Conservation (phyloP, 495 filamentous ascomycete species). For the Lasiosphaeria miniovina region DNA sequence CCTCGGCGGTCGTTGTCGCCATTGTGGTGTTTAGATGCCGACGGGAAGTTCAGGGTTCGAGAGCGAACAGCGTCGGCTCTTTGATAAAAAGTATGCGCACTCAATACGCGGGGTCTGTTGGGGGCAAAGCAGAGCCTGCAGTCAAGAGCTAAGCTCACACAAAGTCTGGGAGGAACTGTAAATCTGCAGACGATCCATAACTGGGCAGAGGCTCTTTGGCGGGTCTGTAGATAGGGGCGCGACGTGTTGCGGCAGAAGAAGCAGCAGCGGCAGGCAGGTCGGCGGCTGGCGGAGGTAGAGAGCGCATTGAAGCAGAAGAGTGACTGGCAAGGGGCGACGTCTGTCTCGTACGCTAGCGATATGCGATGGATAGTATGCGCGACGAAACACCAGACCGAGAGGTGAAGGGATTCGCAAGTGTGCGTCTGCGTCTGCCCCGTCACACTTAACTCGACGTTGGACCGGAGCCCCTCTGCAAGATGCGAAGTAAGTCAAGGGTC, state of each 20-base stretch:
- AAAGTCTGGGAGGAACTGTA: slow-evolving; percentile 15
- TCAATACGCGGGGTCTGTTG: background rate
- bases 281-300: slow-evolving; percentile 17
- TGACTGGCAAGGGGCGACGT: slow-evolving; percentile 1
- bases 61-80: background rate
- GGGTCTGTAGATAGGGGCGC: slow-evolving; percentile 23
- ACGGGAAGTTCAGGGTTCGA: background rate
- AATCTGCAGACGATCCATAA: slow-evolving; percentile 32
- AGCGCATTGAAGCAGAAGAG: slow-evolving; percentile 28
- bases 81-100: background rate
- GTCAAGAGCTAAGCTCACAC: slow-evolving; percentile 27
- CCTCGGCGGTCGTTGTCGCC: slow-evolving; percentile 17
- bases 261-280: slow-evolving; percentile 10
- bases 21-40: slow-evolving; percentile 10
- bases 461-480: background rate
- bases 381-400: slow-evolving; percentile 7
- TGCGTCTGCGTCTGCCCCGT: background rate
- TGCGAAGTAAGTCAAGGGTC: background rate
- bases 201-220: slow-evolving; percentile 19
- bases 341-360: slow-evolving; percentile 1
- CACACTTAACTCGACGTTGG: background rate
- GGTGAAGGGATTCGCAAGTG: slow-evolving; percentile 4
- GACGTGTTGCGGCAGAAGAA: slow-evolving; percentile 21
- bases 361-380: slow-evolving; percentile 12
- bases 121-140: slow-evolving; percentile 1